Conservation (phyloP, 345 rosid species). For the Ceriops zippeliana region DNA sequence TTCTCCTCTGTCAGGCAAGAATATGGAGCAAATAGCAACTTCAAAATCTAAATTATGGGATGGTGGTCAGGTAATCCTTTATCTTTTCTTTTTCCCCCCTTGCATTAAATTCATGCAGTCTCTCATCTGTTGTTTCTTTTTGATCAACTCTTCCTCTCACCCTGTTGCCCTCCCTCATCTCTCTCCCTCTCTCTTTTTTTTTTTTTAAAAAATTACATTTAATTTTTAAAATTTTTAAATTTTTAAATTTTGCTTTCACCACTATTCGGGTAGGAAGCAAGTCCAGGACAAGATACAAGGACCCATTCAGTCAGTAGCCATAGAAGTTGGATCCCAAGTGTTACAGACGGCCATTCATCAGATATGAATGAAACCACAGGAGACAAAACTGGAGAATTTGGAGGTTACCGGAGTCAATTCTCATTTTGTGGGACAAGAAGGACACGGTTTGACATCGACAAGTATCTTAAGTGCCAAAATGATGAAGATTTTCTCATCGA, state of each 20-base stretch:
- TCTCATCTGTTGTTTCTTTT: neutral
- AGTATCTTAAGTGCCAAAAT: slow-evolving; percentile 51
- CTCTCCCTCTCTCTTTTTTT: no score
- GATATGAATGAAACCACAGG: slow-evolving; percentile 22
- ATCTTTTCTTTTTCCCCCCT: neutral
- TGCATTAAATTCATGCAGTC: neutral
- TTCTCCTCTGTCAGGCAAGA: slow-evolving; percentile 40
- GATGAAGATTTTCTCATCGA: slow-evolving; percentile 55
- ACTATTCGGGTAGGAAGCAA: slow-evolving; percentile 37
- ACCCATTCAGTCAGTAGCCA: slow-evolving; percentile 55
- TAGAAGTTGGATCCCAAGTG: slow-evolving; percentile 73
- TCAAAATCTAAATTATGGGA: slow-evolving; percentile 38
- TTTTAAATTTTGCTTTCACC: neutral
- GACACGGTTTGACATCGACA: slow-evolving; percentile 43
- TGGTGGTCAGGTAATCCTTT: slow-evolving; percentile 38
- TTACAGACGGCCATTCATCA: slow-evolving; percentile 20
- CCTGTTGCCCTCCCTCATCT: neutral
- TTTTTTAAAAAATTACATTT: neutral
- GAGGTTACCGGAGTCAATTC: slow-evolving; percentile 15
- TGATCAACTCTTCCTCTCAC: neutral
- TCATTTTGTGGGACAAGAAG: slow-evolving; percentile 20
- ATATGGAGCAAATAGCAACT: slow-evolving; percentile 27
- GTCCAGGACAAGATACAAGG: slow-evolving; percentile 35
- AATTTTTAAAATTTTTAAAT: no score
- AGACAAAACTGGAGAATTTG: slow-evolving; percentile 21